These are phyloP conservation scores for Vanderwaltozyma verrucispora DNA, from an alignment of 805 yeast species.

Conservation along the genomic window DNA sequence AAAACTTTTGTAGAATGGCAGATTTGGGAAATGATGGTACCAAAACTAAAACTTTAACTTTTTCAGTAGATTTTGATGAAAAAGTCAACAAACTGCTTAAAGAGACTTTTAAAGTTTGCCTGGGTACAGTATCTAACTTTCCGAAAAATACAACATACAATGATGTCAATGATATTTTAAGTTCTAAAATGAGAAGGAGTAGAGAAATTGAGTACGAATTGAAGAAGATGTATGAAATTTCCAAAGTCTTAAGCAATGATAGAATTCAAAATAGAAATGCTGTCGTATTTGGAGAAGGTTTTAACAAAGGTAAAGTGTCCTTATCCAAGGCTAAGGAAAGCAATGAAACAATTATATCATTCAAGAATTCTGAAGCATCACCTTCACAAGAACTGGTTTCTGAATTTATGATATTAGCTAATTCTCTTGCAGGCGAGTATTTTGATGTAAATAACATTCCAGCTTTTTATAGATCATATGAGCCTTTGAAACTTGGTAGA, in stretches of 20 bases:
- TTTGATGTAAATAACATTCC: slow-evolving; percentile 37
- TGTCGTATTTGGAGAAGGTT: slow-evolving; percentile 31
- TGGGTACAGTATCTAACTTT: slow-evolving; percentile 37
- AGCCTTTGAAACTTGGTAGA: slow-evolving; percentile 21
- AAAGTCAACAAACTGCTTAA: slow-evolving; percentile 17
- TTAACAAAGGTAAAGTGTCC: slow-evolving; percentile 20
- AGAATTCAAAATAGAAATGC: slow-evolving; percentile 30
- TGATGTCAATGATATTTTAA: slow-evolving; percentile 31
- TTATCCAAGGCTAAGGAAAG: slow-evolving; percentile 7
- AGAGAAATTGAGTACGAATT: slow-evolving; percentile 27
- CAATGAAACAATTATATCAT: slow-evolving; percentile 6
- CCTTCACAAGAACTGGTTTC: slow-evolving; percentile 60
- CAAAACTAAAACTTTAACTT: slow-evolving; percentile 40
- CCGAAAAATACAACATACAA: slow-evolving; percentile 46
- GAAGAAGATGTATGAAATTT: slow-evolving; percentile 22
- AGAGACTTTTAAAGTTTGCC: slow-evolving; percentile 28
- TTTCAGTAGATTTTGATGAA: slow-evolving; percentile 27
- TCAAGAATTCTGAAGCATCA: slow-evolving; percentile 24
- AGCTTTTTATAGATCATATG: slow-evolving; percentile 35
- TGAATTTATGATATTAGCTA: slow-evolving; percentile 77
- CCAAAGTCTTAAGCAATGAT: slow-evolving; percentile 10
- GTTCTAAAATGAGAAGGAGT: slow-evolving; percentile 1
- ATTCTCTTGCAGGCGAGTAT: slow-evolving; percentile 45
- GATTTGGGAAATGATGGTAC: slow-evolving; percentile 39
- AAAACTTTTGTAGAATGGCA: slow-evolving; percentile 37